Evolutionary conservation across 805 yeast species (phyloP), one percentile per base, ranked within the genome.

Genomic region (Kregervanrija pseudodelftensis): DNA sequence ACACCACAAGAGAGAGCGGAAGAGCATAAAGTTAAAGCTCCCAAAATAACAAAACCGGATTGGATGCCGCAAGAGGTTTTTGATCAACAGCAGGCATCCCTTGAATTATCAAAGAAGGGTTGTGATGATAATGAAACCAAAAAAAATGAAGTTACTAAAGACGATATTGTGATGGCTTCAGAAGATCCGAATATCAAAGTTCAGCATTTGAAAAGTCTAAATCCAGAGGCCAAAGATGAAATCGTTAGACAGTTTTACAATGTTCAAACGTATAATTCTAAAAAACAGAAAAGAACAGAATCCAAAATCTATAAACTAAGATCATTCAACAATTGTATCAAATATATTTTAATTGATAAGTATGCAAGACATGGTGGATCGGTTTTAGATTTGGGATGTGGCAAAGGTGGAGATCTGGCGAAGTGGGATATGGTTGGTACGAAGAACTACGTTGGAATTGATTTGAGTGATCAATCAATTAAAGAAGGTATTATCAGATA

Each of bases 361-460:
- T 81, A 72, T 63, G 78, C 82, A 2, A 68, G 67, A 33, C 68
- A 69, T 39, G 67, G 77, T 49, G 73, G 75, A 36, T 72, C 75
- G 15, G 88, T 84, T 1, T 67, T 93, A 14, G 99, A 93, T 58
- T 64, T 91, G 45, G 96, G 96, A 12, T 90, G 98, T 65, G 99
- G 99, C 11, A 95, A 93, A 62, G 99, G 99, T 42, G 99, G 99
- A 28, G 99, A 93, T 66, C 67, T 93, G 56, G 79, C 84, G 54
- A 93, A 93, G 61, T 91, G 95, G 80, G 85, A 82, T 42, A 78
- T 78, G 53, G 83, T 87, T 1, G 69, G 76, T 15, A 76, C 87
- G 2, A 73, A 77, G 16, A 90, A 89, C 40, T 86, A 85, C 52
- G 79, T 90, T 44, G 99, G 99, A 1, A 73, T 93, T 30, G 99